phyloP scores from a whole-genome alignment of 352 stramenopile species.

The Phytophthora fragariaefolia region DNA sequence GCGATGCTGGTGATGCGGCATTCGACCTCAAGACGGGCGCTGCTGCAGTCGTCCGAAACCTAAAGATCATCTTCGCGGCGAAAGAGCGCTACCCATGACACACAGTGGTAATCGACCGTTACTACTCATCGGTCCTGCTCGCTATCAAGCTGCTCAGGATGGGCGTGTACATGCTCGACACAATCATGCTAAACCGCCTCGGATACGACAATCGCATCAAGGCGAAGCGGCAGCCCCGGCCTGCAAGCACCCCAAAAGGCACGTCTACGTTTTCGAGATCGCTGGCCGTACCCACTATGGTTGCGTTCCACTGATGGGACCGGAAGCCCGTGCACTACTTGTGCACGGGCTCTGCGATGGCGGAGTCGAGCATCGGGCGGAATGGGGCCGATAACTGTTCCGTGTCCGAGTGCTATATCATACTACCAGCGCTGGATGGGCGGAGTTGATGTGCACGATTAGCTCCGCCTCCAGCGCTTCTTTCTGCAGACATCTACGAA shows the following conservation, averaged over 20 bases:
- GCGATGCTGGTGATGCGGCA: background rate
- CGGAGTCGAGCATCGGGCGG: constrained; percentile 1
- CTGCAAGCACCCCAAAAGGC: background rate
- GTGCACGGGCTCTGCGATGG: constrained; percentile 15
- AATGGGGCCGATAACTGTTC: constrained; percentile 15
- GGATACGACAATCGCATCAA: background rate
- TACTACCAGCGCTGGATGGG: constrained; percentile 42
- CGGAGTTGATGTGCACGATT: constrained; percentile 24
- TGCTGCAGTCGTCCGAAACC: constrained; percentile 9
- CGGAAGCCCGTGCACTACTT: constrained; percentile 38
- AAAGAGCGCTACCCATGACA: background rate
- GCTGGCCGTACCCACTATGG: constrained; percentile 18
- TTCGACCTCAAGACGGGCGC: constrained; percentile 20
- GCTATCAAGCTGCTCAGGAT: constrained; percentile 5
- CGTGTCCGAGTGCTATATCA: constrained; percentile 15
- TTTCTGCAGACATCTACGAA: constrained; percentile 23
- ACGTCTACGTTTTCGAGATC: constrained; percentile 7
- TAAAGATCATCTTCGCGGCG: constrained; percentile 6
- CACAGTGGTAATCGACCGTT: no score
- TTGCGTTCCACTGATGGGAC: constrained; percentile 29
- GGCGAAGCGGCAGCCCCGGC: background rate
- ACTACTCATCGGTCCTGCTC: constrained; percentile 17
- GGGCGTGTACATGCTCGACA: constrained; percentile 2
- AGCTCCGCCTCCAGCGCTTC: constrained; percentile 28
- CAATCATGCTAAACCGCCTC: constrained; percentile 8